These are phyloP conservation scores for Meripilus lineatus DNA, from an alignment of 1,284 basidiomycete species.

Conservation along the genomic window DNA sequence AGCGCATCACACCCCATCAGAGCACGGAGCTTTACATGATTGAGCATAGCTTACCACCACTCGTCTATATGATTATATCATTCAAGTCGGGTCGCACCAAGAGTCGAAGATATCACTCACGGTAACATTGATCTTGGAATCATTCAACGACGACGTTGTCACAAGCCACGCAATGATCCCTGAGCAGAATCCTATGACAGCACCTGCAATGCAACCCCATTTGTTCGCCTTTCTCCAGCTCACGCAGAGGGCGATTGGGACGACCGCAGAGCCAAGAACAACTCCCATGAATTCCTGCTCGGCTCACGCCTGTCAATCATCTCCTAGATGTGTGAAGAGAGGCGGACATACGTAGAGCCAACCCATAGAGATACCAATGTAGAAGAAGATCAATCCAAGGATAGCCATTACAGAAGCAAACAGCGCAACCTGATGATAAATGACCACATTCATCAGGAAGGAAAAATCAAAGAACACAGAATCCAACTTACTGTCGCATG, in stretches of 20 bases:
- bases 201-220: constrained; percentile 70
- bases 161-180: constrained; percentile 83
- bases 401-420: constrained; percentile 80
- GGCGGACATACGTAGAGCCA: constrained; percentile 68
- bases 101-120: no score
- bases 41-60: no score
- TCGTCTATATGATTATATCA: constrained; percentile 27
- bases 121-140: constrained; percentile 67
- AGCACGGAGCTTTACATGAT: no score
- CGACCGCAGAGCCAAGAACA: constrained; percentile 80
- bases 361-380: constrained; percentile 87
- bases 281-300: constrained; percentile 76
- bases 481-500: constrained; percentile 32
- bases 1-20: no score
- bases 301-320: not conserved
- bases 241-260: constrained; percentile 81
- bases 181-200: constrained; percentile 64
- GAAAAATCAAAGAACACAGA: no score
- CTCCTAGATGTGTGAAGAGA: not conserved
- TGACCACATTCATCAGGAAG: constrained; percentile 1
- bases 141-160: constrained; percentile 67
- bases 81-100: no score
- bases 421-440: constrained; percentile 63
- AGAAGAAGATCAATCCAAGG: constrained; percentile 83
- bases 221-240: constrained; percentile 85